A percentile compares a stretch with the other conserved stretches of the same genome.
Evolutionary conservation across 805 yeast genomes (phyloP).

Genomic region (Lachancea thermotolerans): DNA sequence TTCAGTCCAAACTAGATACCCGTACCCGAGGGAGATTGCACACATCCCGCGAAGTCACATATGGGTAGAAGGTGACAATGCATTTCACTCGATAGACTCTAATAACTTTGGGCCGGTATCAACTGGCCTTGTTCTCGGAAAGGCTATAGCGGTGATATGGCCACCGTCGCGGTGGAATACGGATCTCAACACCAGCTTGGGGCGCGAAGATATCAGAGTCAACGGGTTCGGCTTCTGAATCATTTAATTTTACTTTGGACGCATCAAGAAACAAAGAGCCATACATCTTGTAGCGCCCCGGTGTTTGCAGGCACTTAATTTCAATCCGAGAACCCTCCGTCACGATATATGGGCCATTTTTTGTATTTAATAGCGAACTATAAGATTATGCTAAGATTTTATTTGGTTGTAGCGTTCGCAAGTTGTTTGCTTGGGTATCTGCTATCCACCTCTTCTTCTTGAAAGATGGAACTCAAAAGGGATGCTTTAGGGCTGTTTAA

Average conservation of each 20-base stretch:
- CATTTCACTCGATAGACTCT: constrained; percentile 72
- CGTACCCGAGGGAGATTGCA: constrained; percentile 55
- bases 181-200: constrained; percentile 19
- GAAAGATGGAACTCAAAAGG: constrained; percentile 13
- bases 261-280: too few species aligned
- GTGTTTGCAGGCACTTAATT: neutral
- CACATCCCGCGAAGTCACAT: constrained; percentile 70
- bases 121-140: constrained; percentile 72
- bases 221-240: neutral
- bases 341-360: too few species aligned
- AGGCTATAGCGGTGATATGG: constrained; percentile 61
- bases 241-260: too few species aligned
- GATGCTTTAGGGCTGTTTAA: constrained; percentile 14
- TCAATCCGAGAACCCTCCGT: too few species aligned
- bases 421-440: neutral
- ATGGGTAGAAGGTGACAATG: constrained; percentile 95
- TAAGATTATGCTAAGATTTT: neutral
- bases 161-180: constrained; percentile 54
- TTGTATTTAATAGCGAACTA: neutral
- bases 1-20: constrained; percentile 49
- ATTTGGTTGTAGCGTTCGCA: neutral
- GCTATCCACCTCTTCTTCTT: constrained; percentile 12
- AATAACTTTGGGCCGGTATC: constrained; percentile 87
- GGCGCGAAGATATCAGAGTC: constrained; percentile 16
- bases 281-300: too few species aligned